phyloP scores from a whole-genome alignment of 257 asterid genomes.

The Verbascum thapsus region DNA sequence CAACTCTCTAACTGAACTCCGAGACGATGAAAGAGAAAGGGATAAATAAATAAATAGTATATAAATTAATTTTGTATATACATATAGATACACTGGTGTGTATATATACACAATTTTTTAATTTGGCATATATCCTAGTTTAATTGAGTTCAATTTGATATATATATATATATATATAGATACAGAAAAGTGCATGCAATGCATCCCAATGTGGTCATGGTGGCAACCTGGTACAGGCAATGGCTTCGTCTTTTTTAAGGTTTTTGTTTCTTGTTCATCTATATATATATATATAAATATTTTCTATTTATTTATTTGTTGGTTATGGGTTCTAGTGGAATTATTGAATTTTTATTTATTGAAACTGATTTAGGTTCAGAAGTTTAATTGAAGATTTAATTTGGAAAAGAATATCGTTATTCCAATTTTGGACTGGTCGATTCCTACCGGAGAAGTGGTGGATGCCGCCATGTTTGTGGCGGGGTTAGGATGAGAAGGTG shows the following conservation, averaged over 20 bases:
- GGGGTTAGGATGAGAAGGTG: too few species aligned
- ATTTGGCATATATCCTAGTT: constrained; percentile 26
- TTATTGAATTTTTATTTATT: too few species aligned
- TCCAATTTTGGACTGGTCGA: too few species aligned
- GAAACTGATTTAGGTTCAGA: too few species aligned
- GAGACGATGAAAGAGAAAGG: constrained; percentile 61
- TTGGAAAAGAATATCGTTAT: too few species aligned
- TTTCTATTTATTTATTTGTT: too few species aligned
- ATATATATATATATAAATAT: too few species aligned
- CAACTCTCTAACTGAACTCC: neutral
- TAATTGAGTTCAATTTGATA: constrained; percentile 16
- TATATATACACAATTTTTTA: neutral
- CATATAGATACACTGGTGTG: constrained; percentile 6
- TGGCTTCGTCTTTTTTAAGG: constrained; percentile 2
- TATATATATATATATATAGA: constrained; percentile 49
- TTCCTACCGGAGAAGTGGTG: too few species aligned
- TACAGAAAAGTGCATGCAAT: constrained; percentile 27
- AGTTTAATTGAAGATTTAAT: too few species aligned
- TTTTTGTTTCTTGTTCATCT: neutral
- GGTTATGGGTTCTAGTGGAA: too few species aligned
- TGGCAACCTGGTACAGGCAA: constrained; percentile 22
- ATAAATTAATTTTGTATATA: constrained; percentile 32
- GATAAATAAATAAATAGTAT: constrained; percentile 17
- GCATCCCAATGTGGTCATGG: constrained; percentile 18
- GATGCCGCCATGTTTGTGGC: too few species aligned